Evolutionary conservation across 495 filamentous ascomycete genomes (phyloP).

Genomic region (Rhypophila decipiens): DNA sequence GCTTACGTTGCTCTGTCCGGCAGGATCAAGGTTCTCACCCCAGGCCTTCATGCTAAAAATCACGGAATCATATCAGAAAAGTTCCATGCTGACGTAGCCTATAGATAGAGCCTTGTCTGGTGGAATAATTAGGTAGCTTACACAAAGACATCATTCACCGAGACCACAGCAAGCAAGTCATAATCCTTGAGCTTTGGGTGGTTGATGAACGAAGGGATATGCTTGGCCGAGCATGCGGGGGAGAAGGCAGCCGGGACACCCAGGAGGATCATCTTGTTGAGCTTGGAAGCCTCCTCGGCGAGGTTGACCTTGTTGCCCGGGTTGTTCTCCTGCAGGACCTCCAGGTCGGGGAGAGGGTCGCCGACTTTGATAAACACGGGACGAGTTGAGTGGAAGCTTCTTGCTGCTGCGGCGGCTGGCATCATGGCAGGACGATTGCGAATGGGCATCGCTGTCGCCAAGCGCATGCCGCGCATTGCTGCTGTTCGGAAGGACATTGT

Average conservation of each 20-base stretch:
- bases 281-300: conserved; percentile 59
- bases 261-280: conserved; percentile 66
- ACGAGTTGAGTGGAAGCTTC: conserved; percentile 49
- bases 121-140: conserved; percentile 39
- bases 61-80: background rate
- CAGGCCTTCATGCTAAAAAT: conserved; percentile 74
- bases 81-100: conserved; percentile 1
- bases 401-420: conserved; percentile 13
- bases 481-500: conserved; percentile 2
- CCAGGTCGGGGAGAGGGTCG: conserved; percentile 55
- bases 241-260: conserved; percentile 88
- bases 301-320: conserved; percentile 84
- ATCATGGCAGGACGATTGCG: too few species aligned
- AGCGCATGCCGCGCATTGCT: background rate
- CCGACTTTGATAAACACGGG: conserved; percentile 49
- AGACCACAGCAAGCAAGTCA: conserved; percentile 77
- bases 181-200: conserved; percentile 66
- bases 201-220: conserved; percentile 77
- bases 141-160: conserved; percentile 95
- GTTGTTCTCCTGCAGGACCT: conserved; percentile 54
- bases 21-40: conserved; percentile 66
- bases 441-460: background rate
- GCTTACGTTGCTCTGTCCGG: conserved; percentile 66
- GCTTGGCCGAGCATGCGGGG: conserved; percentile 70
- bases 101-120: background rate